Evolutionary conservation across 1,284 basidiomycete species (phyloP).

Genomic region (Puccinia novopanici): DNA sequence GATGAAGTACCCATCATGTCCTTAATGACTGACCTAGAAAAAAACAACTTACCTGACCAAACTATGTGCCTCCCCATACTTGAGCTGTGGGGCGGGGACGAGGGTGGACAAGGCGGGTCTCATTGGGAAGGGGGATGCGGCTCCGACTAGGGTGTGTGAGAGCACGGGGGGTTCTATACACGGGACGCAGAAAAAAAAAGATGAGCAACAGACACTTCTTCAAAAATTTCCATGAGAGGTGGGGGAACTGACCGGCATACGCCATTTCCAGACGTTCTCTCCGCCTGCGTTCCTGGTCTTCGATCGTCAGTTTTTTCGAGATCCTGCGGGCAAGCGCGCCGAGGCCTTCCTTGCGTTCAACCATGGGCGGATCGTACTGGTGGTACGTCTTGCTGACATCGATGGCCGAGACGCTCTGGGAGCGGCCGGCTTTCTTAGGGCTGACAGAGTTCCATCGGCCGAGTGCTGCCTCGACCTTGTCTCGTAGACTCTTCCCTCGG

Average conservation of each 20-base stretch:
- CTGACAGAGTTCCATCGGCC: conserved; percentile 2
- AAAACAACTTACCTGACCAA: too few species aligned
- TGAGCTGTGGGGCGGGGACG: conserved; percentile 9
- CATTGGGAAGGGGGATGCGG: conserved; percentile 46
- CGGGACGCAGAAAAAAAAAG: background rate
- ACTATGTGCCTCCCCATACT: conserved; percentile 40
- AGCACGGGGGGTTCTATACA: conserved; percentile 33
- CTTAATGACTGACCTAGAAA: too few species aligned
- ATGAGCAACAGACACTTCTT: background rate
- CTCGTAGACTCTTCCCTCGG: conserved; percentile 34
- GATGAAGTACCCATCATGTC: too few species aligned
- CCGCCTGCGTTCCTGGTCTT: conserved; percentile 25
- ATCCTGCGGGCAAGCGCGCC: conserved; percentile 35
- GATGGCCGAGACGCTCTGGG: conserved; percentile 26
- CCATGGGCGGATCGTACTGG: background rate
- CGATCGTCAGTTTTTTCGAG: conserved; percentile 34
- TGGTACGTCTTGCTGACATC: background rate
- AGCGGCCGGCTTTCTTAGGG: background rate
- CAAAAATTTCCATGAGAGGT: background rate
- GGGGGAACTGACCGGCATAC: conserved; percentile 40
- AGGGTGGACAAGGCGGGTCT: conserved; percentile 32
- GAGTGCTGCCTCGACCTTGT: conserved; percentile 39
- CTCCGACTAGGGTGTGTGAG: conserved; percentile 44
- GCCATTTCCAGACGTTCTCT: conserved; percentile 12
- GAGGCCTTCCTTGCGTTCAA: conserved; percentile 26